Conservation (phyloP, 139 green algal genomes). For the Tetraselmis chui region DNA sequence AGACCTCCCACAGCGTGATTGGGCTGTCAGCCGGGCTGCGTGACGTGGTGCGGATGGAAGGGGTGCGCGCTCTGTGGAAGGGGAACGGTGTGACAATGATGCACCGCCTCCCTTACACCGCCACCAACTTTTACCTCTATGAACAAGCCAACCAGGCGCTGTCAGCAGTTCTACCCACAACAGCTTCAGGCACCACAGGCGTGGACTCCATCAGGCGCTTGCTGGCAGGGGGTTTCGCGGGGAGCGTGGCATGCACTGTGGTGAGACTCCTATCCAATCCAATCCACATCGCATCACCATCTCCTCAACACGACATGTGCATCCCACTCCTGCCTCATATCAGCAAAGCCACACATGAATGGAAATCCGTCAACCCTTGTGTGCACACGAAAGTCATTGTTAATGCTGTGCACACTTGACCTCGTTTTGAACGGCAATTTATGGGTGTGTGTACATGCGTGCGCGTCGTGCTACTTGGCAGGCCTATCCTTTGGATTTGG, state of each 20-base stretch:
- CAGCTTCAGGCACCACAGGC: background rate
- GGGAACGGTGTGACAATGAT: conserved; percentile 88
- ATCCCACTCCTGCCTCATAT: too few species aligned
- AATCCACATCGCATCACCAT: too few species aligned
- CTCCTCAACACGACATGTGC: too few species aligned
- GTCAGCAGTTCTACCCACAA: background rate
- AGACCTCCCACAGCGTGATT: background rate
- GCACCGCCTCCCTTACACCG: conserved; percentile 93
- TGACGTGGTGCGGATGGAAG: conserved; percentile 61
- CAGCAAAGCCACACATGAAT: too few species aligned
- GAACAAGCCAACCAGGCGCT: conserved; percentile 47
- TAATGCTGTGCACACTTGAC: too few species aligned
- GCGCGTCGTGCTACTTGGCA: too few species aligned
- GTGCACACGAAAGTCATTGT: too few species aligned
- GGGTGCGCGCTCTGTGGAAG: conserved; percentile 78
- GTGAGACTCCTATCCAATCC: conserved; percentile 31
- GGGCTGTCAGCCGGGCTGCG: conserved; percentile 22
- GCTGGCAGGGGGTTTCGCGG: conserved; percentile 61
- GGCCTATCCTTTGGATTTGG: conserved; percentile 89
- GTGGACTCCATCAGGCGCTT: conserved; percentile 49
- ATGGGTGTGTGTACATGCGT: too few species aligned
- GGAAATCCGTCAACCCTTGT: too few species aligned
- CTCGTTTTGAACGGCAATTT: too few species aligned
- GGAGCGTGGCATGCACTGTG: conserved; percentile 74
- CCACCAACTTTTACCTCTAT: conserved; percentile 91